These are phyloP conservation scores for Ophiostoma himal-ulmi DNA, from an alignment of 2,329 filamentous ascomycete species.

Conservation along the genomic window DNA sequence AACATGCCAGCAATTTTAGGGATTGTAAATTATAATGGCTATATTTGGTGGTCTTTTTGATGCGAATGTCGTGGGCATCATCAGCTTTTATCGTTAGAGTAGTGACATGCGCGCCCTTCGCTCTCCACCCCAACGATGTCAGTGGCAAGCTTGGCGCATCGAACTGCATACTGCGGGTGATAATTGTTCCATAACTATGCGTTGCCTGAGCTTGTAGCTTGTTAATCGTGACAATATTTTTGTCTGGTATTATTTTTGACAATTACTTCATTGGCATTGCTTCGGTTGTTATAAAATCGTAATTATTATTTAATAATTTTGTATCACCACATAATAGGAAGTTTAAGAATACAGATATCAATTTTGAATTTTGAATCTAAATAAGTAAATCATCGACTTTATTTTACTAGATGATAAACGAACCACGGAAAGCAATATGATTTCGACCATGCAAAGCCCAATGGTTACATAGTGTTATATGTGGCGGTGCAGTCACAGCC, in stretches of 20 bases:
- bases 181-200: not conserved
- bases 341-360: too few relatives aligned
- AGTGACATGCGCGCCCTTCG: not conserved
- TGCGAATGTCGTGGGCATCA: not conserved
- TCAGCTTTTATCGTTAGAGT: not conserved
- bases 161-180: not conserved
- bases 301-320: not conserved
- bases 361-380: too few relatives aligned
- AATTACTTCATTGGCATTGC: not conserved
- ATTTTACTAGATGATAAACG: not conserved
- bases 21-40: not conserved
- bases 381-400: too few relatives aligned
- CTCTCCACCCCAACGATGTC: not conserved
- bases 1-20: too few relatives aligned
- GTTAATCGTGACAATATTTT: not conserved
- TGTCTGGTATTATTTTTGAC: not conserved
- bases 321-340: too few relatives aligned
- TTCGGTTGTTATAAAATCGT: not conserved
- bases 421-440: not conserved
- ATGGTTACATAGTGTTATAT: not conserved
- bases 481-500: slow-evolving; percentile 1
- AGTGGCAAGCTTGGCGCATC: not conserved
- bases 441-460: not conserved
- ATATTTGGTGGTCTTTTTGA: not conserved
- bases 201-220: not conserved